Conservation (phyloP, 1,284 basidiomycete species). For the Marasmius fiardii region DNA sequence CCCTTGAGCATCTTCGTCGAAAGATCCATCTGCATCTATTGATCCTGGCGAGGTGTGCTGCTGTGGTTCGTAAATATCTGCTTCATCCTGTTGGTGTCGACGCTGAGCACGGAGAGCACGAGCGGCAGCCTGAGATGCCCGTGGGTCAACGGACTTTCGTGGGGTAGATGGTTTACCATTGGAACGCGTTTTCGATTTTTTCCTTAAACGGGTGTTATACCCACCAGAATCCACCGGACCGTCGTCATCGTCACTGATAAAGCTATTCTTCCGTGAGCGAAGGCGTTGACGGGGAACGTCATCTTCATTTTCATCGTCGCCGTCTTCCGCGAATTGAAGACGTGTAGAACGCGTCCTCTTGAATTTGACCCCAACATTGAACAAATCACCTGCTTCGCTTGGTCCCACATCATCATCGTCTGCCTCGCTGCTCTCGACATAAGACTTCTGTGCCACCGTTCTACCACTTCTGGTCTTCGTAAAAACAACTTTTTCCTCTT, state of each 20-base stretch:
- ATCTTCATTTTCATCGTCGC: slow-evolving; percentile 37
- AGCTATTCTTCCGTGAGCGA: slow-evolving; percentile 13
- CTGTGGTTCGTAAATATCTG: slow-evolving; percentile 49
- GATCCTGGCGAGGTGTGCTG: slow-evolving; percentile 42
- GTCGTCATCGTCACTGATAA: slow-evolving; percentile 13
- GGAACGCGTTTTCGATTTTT: not conserved
- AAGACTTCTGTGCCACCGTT: slow-evolving; percentile 38
- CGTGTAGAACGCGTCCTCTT: slow-evolving; percentile 7
- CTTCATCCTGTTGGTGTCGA: slow-evolving; percentile 37
- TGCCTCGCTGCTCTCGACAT: slow-evolving; percentile 47
- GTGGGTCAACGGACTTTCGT: not conserved
- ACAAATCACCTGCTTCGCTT: slow-evolving; percentile 12
- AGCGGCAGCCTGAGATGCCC: slow-evolving; percentile 15
- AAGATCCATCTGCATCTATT: slow-evolving; percentile 52
- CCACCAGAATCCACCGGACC: not conserved
- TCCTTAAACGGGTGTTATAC: not conserved
- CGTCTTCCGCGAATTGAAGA: slow-evolving; percentile 20
- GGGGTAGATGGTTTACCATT: not conserved
- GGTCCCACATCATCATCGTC: slow-evolving; percentile 26
- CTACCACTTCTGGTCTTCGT: slow-evolving; percentile 42
- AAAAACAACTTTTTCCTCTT: slow-evolving; percentile 29
- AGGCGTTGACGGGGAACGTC: slow-evolving; percentile 22
- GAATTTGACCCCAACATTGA: slow-evolving; percentile 13
- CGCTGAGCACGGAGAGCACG: slow-evolving; percentile 22
- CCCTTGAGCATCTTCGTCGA: slow-evolving; percentile 40